Percentiles rank a stretch among this genome's conserved stretches.
phyloP scores from a whole-genome alignment of 2,329 filamentous ascomycete species.

The Fusarium buharicum region DNA sequence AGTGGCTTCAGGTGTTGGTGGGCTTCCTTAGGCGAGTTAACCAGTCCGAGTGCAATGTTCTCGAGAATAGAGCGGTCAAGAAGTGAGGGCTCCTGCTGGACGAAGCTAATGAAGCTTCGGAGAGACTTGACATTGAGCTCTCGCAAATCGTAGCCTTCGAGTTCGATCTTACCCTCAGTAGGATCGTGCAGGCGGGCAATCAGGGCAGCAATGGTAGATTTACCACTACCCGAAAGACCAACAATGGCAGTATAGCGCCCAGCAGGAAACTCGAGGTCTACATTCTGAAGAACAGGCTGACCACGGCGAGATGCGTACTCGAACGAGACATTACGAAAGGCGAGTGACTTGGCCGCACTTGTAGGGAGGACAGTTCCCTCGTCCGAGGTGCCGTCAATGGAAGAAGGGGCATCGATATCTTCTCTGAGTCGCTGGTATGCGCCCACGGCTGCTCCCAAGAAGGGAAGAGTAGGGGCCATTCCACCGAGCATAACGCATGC shows the following conservation, averaged over 20 bases:
- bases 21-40: conserved; percentile 51
- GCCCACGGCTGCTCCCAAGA: conserved; percentile 66
- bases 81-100: conserved; percentile 57
- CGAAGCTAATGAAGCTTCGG: conserved; percentile 55
- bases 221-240: conserved; percentile 66
- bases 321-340: conserved; percentile 56
- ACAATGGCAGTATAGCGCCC: conserved; percentile 65
- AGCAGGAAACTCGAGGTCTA: conserved; percentile 59
- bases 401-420: conserved; percentile 64
- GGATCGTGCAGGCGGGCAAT: conserved; percentile 68
- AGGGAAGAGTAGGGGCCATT: conserved; percentile 70
- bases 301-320: conserved; percentile 57
- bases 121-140: conserved; percentile 58
- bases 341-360: conserved; percentile 50
- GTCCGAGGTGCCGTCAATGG: conserved; percentile 56
- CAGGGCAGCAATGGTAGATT: conserved; percentile 65
- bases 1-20: conserved; percentile 55
- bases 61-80: conserved; percentile 59
- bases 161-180: conserved; percentile 56
- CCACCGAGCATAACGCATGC: conserved; percentile 70
- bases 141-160: conserved; percentile 59
- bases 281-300: conserved; percentile 54
- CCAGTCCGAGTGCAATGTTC: conserved; percentile 59
- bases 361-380: conserved; percentile 54
- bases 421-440: conserved; percentile 66